Base-by-base conservation (phyloP, 2,329 filamentous ascomycete species). In the Talaromyces sp. region DNA sequence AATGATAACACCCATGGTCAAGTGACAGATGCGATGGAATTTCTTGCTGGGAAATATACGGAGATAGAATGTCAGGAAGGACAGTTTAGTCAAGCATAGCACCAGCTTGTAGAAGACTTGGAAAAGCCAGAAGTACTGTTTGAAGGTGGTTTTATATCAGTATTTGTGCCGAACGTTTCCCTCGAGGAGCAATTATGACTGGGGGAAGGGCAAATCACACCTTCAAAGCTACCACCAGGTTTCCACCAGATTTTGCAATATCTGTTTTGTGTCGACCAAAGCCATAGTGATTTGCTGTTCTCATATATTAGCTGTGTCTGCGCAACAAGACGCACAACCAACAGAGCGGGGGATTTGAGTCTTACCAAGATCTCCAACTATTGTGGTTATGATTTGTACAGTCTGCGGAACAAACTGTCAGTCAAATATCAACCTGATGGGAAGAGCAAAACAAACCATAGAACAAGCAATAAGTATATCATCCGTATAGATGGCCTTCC, bases 101-200 rank as follows among this genome's bases (percentile, higher is more conserved):
- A 69, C 43, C 56, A 68, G 22, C 65, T 70, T 64, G 68, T 70
- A 58, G 68, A 69, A 50, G 54, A 69, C 54, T 52, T 66, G 56
- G 66, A 70, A 60, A 52, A 70, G 58, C 62, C 63, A 66, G 62
- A 69, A 65, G 61, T 63, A 65, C 64, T 66, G 50, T 47, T 39
- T 22, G 33, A 24, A 24, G 33, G 6, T 14, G 9, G 22, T n/a
- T 24, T 19, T 14, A 22, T 3, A 16, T 57, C 27, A 45, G 19
- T 16, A 47, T n/a, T 47, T 56, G 50, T 47, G 54, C n/a, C n/a
- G 22, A 31, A 19, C 4, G 14, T 31, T n/a, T 2, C n/a, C 31
- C 19, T 24, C 7, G n/a, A 35, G 24, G 31, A 31, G 9, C 19
- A 19, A 22, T 10, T 3, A 2, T 37, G 50, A 14, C 5, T 3